A percentile compares a stretch with the other conserved stretches of the same genome.
These are phyloP conservation scores for Staphylotrichum longicolle DNA, from an alignment of 495 filamentous ascomycete genomes.

Conservation along the genomic window DNA sequence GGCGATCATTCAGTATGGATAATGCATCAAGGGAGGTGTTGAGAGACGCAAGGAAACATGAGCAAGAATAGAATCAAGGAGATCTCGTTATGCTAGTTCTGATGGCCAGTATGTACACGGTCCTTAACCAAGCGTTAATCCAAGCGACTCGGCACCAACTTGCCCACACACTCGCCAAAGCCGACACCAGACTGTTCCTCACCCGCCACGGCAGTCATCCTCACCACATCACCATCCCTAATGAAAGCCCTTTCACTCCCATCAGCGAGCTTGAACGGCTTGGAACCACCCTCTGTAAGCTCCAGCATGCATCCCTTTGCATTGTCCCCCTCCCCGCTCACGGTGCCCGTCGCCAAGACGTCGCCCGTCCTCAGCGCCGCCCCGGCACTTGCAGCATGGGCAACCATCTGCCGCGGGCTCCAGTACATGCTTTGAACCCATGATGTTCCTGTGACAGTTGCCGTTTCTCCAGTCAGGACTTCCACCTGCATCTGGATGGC, in stretches of 20 bases:
- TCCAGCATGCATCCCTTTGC: constrained; percentile 65
- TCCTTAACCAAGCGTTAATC: no score
- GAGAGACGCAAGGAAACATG: no score
- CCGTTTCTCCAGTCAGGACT: background rate
- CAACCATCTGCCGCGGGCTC: constrained; percentile 6
- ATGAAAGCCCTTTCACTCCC: background rate
- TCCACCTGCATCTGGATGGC: constrained; percentile 6
- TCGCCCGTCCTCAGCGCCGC: constrained; percentile 59
- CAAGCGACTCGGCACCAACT: background rate
- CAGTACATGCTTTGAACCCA: constrained; percentile 7
- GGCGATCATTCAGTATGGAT: no score
- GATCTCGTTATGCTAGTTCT: no score
- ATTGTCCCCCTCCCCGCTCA: constrained; percentile 57
- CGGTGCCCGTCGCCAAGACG: constrained; percentile 68
- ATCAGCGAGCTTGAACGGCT: background rate
- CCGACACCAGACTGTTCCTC: constrained; percentile 8
- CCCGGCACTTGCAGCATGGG: constrained; percentile 2
- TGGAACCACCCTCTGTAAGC: constrained; percentile 12
- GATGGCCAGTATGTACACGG: no score
- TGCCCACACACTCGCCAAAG: constrained; percentile 4
- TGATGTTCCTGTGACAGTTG: background rate
- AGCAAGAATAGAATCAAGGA: no score
- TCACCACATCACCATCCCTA: constrained; percentile 5
- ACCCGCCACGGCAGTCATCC: constrained; percentile 5
- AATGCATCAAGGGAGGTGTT: no score